phyloP scores from a whole-genome alignment of 805 yeast species.

The Barnettozyma sp. region DNA sequence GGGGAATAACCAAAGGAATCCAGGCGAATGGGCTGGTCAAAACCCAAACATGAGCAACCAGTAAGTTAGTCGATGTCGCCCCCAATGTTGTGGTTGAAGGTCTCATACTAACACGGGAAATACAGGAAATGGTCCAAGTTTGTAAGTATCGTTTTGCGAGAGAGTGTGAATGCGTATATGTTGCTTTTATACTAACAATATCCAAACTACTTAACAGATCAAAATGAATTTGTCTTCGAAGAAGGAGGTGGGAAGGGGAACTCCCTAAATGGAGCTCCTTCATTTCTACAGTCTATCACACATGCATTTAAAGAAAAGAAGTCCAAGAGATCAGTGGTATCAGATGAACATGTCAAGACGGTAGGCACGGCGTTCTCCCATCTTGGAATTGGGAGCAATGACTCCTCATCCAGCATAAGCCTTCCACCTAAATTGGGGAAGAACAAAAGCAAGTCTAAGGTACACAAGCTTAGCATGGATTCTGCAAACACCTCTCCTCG shows the following conservation, averaged over 20 bases:
- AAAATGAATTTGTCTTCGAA: slow-evolving; percentile 57
- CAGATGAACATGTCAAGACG: slow-evolving; percentile 32
- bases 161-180: too few relatives aligned
- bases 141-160: slow-evolving; percentile 22
- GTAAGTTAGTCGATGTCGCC: too few relatives aligned
- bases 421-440: slow-evolving; percentile 11
- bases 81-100: too few relatives aligned
- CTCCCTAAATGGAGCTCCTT: slow-evolving; percentile 39
- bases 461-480: slow-evolving; percentile 5
- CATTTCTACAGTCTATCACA: slow-evolving; percentile 21
- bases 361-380: slow-evolving; percentile 54
- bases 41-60: slow-evolving; percentile 16
- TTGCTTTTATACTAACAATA: slow-evolving; percentile 5
- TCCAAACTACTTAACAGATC: slow-evolving; percentile 23
- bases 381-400: slow-evolving; percentile 34
- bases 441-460: slow-evolving; percentile 8
- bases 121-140: slow-evolving; percentile 35
- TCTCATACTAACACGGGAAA: slow-evolving; percentile 1
- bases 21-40: slow-evolving; percentile 19
- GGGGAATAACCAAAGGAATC: too few relatives aligned
- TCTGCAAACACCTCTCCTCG: slow-evolving; percentile 21
- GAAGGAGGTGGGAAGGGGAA: slow-evolving; percentile 66
- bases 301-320: slow-evolving; percentile 24
- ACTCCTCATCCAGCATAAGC: slow-evolving; percentile 14
- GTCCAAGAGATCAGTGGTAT: slow-evolving; percentile 23